A percentile compares a stretch with the other conserved stretches of the same genome.
Conservation (phyloP, 2,329 filamentous ascomycete species). For the Graphium sp. region DNA sequence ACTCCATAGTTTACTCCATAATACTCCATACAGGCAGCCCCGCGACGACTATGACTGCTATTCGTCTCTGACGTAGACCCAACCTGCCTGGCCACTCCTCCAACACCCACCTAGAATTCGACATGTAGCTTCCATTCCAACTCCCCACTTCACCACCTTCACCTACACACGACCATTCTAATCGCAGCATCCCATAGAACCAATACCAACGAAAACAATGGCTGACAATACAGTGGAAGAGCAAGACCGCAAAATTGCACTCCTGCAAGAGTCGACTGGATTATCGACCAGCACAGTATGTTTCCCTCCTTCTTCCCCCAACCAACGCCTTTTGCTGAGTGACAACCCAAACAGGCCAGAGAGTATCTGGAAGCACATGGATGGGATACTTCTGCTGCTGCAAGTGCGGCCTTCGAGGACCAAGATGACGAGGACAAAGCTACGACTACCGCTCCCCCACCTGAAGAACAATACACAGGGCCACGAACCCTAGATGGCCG, state of each 20-base stretch:
- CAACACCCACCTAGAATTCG: too few species aligned
- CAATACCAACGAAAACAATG: too few species aligned
- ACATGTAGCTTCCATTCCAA: too few species aligned
- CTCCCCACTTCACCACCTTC: too few species aligned
- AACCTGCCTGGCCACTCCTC: too few species aligned
- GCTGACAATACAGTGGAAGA: too few species aligned
- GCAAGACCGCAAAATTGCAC: constrained; percentile 3
- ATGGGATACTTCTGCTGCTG: constrained; percentile 50
- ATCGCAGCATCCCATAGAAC: too few species aligned
- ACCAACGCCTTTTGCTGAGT: neutral
- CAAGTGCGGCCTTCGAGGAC: constrained; percentile 43
- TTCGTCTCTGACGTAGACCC: too few species aligned
- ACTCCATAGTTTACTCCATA: too few species aligned
- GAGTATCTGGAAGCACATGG: constrained; percentile 47
- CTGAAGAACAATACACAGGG: constrained; percentile 39
- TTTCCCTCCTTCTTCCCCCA: neutral
- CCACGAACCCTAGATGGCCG: constrained; percentile 47
- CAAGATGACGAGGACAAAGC: constrained; percentile 30
- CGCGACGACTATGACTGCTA: too few species aligned
- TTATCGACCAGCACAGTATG: neutral
- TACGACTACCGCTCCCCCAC: constrained; percentile 7
- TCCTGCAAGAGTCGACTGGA: constrained; percentile 2
- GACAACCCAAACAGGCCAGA: constrained; percentile 32
- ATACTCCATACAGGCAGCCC: too few species aligned
- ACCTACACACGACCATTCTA: too few species aligned